These are phyloP conservation scores for Diatrype stigma DNA, from an alignment of 2,329 filamentous ascomycete genomes.

Conservation along the genomic window DNA sequence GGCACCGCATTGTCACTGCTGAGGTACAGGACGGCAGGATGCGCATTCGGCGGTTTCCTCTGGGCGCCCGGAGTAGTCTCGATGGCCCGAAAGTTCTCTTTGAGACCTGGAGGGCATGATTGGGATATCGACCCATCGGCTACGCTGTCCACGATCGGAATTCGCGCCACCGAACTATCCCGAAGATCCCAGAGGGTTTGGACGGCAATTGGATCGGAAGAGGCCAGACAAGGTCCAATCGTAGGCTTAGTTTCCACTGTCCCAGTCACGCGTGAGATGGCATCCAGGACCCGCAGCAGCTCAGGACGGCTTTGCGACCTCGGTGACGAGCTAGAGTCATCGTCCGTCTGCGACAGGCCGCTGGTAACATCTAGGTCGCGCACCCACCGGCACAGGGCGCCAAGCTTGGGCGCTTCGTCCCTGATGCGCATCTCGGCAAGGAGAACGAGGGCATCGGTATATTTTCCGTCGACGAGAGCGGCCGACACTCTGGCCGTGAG, in stretches of 20 bases:
- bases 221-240: slow-evolving; percentile 28
- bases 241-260: slow-evolving; percentile 46
- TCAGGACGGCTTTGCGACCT: slow-evolving; percentile 46
- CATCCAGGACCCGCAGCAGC: slow-evolving; percentile 58
- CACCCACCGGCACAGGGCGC: slow-evolving; percentile 68
- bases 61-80: slow-evolving; percentile 56
- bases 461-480: slow-evolving; percentile 61
- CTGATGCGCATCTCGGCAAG: slow-evolving; percentile 68
- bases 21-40: slow-evolving; percentile 62
- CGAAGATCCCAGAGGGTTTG: slow-evolving; percentile 60
- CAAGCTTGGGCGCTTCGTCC: slow-evolving; percentile 61
- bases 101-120: slow-evolving; percentile 31
- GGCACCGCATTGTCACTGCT: slow-evolving; percentile 53
- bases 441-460: slow-evolving; percentile 60
- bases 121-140: slow-evolving; percentile 52
- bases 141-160: slow-evolving; percentile 53
- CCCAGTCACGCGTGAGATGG: slow-evolving; percentile 59
- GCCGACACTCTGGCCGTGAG: slow-evolving; percentile 64
- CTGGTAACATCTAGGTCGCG: slow-evolving; percentile 66
- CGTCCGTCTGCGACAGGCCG: slow-evolving; percentile 55
- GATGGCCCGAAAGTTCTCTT: slow-evolving; percentile 49
- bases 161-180: slow-evolving; percentile 29
- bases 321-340: slow-evolving; percentile 21
- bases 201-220: slow-evolving; percentile 47
- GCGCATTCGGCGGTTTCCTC: slow-evolving; percentile 64